Percentiles rank a stretch among this genome's conserved stretches.
These are phyloP conservation scores for Harrya chromipes DNA, from an alignment of 768 basidiomycete species.

Conservation along the genomic window DNA sequence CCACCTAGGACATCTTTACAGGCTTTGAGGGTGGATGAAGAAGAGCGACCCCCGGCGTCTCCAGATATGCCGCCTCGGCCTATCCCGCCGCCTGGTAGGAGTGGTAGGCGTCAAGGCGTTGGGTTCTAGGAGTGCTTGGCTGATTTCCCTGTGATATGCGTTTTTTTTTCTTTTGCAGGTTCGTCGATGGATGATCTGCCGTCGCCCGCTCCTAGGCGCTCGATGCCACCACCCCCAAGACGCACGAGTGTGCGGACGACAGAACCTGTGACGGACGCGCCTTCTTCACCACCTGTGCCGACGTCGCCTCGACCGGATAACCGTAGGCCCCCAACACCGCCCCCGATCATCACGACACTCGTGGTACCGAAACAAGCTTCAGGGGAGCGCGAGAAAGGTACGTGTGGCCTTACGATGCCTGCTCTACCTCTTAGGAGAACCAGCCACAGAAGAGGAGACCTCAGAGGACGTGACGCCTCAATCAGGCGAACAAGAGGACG, in stretches of 20 bases:
- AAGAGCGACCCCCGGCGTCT: slow-evolving; percentile 22
- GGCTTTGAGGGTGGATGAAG: slow-evolving; percentile 17
- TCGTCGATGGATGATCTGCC: slow-evolving; percentile 11
- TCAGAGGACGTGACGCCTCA: slow-evolving; percentile 5
- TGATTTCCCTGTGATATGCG: slow-evolving; percentile 1
- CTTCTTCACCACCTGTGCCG: slow-evolving; percentile 18
- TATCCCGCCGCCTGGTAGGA: slow-evolving; percentile 30
- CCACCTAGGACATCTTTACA: slow-evolving; percentile 11
- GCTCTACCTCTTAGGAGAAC: background rate
- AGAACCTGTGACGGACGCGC: slow-evolving; percentile 6
- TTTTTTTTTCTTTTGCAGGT: slow-evolving; percentile 7
- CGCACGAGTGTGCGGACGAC: slow-evolving; percentile 20
- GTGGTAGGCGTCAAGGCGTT: slow-evolving; percentile 15
- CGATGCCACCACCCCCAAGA: slow-evolving; percentile 23
- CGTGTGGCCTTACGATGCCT: background rate
- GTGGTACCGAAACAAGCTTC: slow-evolving; percentile 4
- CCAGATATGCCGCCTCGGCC: slow-evolving; percentile 31
- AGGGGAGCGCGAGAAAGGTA: slow-evolving; percentile 10
- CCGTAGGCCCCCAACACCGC: slow-evolving; percentile 20
- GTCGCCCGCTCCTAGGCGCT: slow-evolving; percentile 12
- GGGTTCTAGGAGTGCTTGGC: background rate
- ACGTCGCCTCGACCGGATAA: slow-evolving; percentile 12
- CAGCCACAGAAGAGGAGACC: slow-evolving; percentile 12
- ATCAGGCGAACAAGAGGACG: slow-evolving; percentile 35
- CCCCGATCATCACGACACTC: slow-evolving; percentile 25